phyloP scores from a whole-genome alignment of 2,329 filamentous ascomycete genomes.

The Cercospora zeina region DNA sequence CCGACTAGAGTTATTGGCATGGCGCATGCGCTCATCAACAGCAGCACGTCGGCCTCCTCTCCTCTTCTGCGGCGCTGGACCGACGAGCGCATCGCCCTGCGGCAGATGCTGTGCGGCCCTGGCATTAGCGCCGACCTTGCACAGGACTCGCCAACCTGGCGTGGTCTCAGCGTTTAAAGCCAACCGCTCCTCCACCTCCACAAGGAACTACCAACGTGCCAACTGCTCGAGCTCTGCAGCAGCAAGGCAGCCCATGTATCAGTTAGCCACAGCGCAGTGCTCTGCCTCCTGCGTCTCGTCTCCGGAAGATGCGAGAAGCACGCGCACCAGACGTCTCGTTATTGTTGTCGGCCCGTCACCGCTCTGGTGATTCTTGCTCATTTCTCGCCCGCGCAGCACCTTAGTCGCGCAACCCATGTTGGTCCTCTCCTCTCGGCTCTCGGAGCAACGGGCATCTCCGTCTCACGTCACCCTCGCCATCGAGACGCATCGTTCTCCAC shows the following conservation, averaged over 20 bases:
- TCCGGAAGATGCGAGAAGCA: not conserved
- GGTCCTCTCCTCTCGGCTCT: not conserved
- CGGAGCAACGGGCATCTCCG: constrained; percentile 4
- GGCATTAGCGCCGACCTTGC: not conserved
- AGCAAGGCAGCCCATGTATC: not conserved
- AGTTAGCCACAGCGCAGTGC: not conserved
- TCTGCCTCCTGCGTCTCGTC: not conserved
- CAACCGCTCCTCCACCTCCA: not conserved
- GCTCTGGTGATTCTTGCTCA: constrained; percentile 1
- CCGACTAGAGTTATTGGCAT: constrained; percentile 11
- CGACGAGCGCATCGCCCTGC: not conserved
- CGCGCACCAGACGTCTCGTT: not conserved
- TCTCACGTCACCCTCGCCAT: constrained; percentile 1
- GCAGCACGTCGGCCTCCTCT: constrained; percentile 14
- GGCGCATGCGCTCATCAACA: constrained; percentile 4
- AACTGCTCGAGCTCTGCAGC: not conserved
- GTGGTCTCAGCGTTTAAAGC: not conserved
- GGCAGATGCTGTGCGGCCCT: constrained; percentile 12
- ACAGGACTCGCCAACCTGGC: no score
- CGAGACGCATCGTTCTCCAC: not conserved
- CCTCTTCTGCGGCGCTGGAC: no score
- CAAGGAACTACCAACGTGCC: not conserved
- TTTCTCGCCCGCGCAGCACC: constrained; percentile 1
- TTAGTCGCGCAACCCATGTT: not conserved
- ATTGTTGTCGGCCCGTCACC: not conserved